Conservation (phyloP, 495 filamentous ascomycete genomes). For the Penicillium turbatum region DNA sequence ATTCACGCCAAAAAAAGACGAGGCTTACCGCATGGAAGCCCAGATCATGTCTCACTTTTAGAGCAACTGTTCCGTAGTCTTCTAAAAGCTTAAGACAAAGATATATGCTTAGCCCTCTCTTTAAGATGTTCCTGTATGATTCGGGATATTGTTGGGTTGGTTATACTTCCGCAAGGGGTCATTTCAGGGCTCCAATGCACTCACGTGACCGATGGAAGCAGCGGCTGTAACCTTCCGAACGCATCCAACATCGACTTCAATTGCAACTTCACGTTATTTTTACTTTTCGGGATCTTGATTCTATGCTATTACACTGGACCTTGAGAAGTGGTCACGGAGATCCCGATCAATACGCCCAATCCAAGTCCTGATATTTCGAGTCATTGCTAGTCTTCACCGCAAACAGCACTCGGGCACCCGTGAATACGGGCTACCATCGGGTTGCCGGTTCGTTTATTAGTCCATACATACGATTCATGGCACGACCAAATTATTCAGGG, state of each 20-base stretch:
- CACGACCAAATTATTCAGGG: constrained; percentile 5
- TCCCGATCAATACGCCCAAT: not conserved
- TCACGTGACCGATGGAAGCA: constrained; percentile 19
- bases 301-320: not conserved
- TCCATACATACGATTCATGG: not conserved
- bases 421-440: constrained; percentile 9
- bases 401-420: constrained; percentile 17
- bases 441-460: constrained; percentile 8
- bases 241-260: constrained; percentile 9
- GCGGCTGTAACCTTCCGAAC: constrained; percentile 28
- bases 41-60: no score
- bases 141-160: not conserved
- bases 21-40: no score
- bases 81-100: not conserved
- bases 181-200: not conserved
- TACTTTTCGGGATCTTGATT: not conserved
- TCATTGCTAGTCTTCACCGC: constrained; percentile 13
- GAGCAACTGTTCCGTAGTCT: no score
- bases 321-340: not conserved
- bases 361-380: not conserved
- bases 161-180: not conserved
- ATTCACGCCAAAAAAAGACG: no score
- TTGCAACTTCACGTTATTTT: constrained; percentile 9
- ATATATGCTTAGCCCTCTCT: not conserved
- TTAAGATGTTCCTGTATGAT: no score